Base-by-base conservation (phyloP, 768 basidiomycete species). In the Phanerodontia chrysosporium region DNA sequence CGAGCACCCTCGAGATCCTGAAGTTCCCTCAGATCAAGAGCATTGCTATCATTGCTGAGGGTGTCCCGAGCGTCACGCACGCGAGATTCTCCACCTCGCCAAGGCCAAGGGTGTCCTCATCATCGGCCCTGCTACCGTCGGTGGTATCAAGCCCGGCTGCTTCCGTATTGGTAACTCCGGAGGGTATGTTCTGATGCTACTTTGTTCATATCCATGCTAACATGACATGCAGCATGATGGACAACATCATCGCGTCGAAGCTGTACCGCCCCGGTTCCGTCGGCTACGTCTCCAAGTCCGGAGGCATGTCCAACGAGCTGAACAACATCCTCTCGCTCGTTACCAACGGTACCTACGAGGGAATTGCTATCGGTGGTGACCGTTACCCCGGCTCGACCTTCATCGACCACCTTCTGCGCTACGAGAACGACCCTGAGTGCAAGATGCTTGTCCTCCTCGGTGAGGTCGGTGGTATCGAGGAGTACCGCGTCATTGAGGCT, bases 131-230 rank as follows among this genome's bases (percentile, higher is more conserved):
- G 97, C 97, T 25, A 99, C 96, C 51, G 96, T 98, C 56, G 96
- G 96, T 77, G 96, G 96, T 69, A 97, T 99, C 81, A 99, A 99
- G 82, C 95, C 96, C 58, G 96, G 96, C 45, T 98, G 96, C 81
- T 98, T 98, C 91, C 85, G 95, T 75, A 98, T 98, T 68, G 96
- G 96, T 69, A 99, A 99, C 84, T 95, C 92, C 60, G 96, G 96
- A 80, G 96, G 91, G 89, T 90, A 67, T 66, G 86, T 75, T 30
- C 25, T 18, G 4, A 18, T 4, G 35, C 36, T 35, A 25, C 42
- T 5, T 28, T 48, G 49, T 57, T 58, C 13, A 64, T 64, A 21
- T 35, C 56, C 13, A 21, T 24, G 36, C 45, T 55, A 35, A 57
- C 22, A 13, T 59, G 45, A 18, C 4, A 10, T 57, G 6, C 61